phyloP scores from a whole-genome alignment of 2,329 filamentous ascomycete genomes.

The Phaeosphaeriaceae sp. region DNA sequence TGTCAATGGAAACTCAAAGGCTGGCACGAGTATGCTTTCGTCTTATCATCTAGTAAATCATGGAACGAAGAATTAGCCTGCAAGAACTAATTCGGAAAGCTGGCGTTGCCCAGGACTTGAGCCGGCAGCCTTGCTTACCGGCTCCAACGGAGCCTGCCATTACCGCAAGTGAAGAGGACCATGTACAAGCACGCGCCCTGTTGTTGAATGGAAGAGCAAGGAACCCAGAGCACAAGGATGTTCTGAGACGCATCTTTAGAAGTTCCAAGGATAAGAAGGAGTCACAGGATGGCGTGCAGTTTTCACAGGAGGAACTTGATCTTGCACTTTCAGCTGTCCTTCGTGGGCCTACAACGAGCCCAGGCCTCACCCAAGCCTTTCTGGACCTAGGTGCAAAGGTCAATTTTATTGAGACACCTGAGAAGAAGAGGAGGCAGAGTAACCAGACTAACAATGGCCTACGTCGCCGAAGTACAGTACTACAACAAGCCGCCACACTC shows the following conservation, averaged over 20 bases:
- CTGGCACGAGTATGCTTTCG: conserved; percentile 9
- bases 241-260: conserved; percentile 45
- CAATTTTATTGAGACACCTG: conserved; percentile 30
- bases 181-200: conserved; percentile 35
- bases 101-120: conserved; percentile 32
- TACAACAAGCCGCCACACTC: conserved; percentile 43
- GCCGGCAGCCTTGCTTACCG: conserved; percentile 40
- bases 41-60: conserved; percentile 12
- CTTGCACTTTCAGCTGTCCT: conserved; percentile 42
- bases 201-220: conserved; percentile 39
- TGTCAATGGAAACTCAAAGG: neutral
- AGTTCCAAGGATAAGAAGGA: conserved; percentile 46
- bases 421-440: conserved; percentile 24
- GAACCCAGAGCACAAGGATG: conserved; percentile 37
- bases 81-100: conserved; percentile 38
- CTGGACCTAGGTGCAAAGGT: conserved; percentile 44
- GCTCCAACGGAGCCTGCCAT: conserved; percentile 39
- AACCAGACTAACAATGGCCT: conserved; percentile 24
- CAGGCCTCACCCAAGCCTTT: conserved; percentile 44
- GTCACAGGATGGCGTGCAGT: conserved; percentile 32
- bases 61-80: conserved; percentile 37
- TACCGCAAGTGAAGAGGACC: conserved; percentile 41
- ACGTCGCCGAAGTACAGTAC: conserved; percentile 43
- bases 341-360: conserved; percentile 34
- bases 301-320: conserved; percentile 46